A percentile compares a stretch with the other conserved stretches of the same genome.
phyloP scores from a whole-genome alignment of 768 basidiomycete genomes.

The Pisolithus tinctorius region DNA sequence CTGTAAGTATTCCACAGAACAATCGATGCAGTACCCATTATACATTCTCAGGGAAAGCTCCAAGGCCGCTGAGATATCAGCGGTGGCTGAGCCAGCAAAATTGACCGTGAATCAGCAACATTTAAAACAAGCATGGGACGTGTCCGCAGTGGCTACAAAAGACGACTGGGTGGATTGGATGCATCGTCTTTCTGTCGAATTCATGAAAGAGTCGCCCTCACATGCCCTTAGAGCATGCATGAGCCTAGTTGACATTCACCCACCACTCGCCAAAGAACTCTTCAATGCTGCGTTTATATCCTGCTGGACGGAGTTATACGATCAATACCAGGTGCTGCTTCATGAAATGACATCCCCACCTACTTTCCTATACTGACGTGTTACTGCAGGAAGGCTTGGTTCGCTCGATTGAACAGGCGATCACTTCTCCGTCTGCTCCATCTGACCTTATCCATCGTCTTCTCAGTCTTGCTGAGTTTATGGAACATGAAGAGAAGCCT shows the following conservation, averaged over 20 bases:
- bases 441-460: conserved; percentile 87
- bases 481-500: conserved; percentile 97
- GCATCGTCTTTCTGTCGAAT: conserved; percentile 84
- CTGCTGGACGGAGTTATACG: conserved; percentile 94
- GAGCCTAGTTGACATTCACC: conserved; percentile 86
- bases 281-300: conserved; percentile 99
- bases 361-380: conserved; percentile 2
- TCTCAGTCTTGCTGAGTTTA: conserved; percentile 93
- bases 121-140: conserved; percentile 95
- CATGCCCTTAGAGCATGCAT: conserved; percentile 97
- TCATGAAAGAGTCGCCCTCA: conserved; percentile 97
- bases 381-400: conserved; percentile 82
- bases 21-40: neutral
- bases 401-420: conserved; percentile 78
- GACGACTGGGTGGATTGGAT: conserved; percentile 98
- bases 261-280: conserved; percentile 85
- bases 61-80: conserved; percentile 67
- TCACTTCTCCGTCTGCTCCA: conserved; percentile 70
- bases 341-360: neutral
- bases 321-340: conserved; percentile 79
- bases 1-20: conserved; percentile 38
- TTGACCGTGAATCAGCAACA: conserved; percentile 95
- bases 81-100: conserved; percentile 79
- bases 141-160: conserved; percentile 61
- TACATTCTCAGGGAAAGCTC: conserved; percentile 44